Conservation (phyloP, 2,329 filamentous ascomycete species). For the Mycosphaerella arachidis region DNA sequence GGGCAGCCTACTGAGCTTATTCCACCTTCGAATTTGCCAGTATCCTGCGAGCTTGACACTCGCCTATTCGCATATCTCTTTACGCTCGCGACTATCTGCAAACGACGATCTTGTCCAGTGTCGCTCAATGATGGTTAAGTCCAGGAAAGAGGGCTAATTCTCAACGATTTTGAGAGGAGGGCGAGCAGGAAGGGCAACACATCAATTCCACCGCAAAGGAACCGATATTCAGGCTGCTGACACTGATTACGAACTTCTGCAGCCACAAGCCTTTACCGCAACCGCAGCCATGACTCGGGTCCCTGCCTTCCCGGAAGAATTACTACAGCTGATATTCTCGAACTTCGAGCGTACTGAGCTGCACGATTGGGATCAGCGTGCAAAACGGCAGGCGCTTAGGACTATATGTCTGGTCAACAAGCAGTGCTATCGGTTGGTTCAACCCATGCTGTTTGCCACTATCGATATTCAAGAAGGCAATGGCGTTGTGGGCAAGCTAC, state of each 20-base stretch:
- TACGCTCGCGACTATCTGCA: neutral
- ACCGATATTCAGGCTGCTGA: neutral
- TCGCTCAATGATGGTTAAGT: neutral
- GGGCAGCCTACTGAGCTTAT: constrained; percentile 5
- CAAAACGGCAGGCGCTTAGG: neutral
- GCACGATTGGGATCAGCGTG: neutral
- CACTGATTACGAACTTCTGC: too few relatives aligned
- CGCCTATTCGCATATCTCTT: neutral
- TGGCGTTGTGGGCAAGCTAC: neutral
- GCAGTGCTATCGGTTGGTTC: constrained; percentile 6
- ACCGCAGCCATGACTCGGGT: neutral
- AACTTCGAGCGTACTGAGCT: neutral
- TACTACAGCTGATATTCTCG: constrained; percentile 9
- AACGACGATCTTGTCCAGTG: neutral
- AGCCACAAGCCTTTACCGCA: neutral
- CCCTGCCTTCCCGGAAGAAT: constrained; percentile 8
- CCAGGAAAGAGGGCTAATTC: neutral
- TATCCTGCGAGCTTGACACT: neutral
- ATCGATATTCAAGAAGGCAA: neutral
- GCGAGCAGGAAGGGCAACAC: neutral
- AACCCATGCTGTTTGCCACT: constrained; percentile 5
- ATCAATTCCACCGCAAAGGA: neutral
- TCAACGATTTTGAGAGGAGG: neutral
- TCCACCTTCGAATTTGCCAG: neutral
- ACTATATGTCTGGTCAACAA: constrained; percentile 8